Percentiles rank a stretch among this genome's conserved stretches.
These are phyloP conservation scores for Inga oerstediana DNA, from an alignment of 306 rosid genomes.

Conservation along the genomic window DNA sequence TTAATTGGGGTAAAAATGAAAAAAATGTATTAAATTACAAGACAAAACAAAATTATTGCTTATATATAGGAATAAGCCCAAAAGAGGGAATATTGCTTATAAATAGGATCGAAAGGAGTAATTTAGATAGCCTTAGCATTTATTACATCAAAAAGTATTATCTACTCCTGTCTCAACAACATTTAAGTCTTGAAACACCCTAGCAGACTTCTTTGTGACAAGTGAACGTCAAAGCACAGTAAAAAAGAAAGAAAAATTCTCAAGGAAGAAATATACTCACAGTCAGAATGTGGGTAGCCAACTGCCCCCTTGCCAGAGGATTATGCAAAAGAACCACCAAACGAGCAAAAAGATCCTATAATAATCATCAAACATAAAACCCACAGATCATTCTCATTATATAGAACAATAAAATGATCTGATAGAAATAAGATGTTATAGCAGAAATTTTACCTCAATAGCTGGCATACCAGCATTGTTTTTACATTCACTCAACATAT, in stretches of 20 bases:
- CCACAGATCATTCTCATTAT: slow-evolving; percentile 27
- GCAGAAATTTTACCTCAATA: slow-evolving; percentile 62
- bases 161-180: background rate
- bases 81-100: no score
- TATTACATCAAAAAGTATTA: slow-evolving; percentile 16
- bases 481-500: slow-evolving; percentile 78
- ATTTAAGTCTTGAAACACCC: slow-evolving; percentile 3
- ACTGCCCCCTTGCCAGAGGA: slow-evolving; percentile 91
- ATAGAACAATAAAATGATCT: background rate
- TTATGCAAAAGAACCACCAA: slow-evolving; percentile 91
- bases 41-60: no score
- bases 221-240: slow-evolving; percentile 8
- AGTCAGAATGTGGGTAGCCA: slow-evolving; percentile 84
- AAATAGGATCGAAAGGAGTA: background rate
- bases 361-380: slow-evolving; percentile 34
- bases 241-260: background rate
- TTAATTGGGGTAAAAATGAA: no score
- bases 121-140: slow-evolving; percentile 13
- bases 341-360: slow-evolving; percentile 91
- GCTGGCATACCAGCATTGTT: slow-evolving; percentile 74
- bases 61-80: no score
- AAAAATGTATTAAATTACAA: no score
- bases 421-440: background rate
- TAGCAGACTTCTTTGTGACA: background rate
- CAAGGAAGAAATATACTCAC: slow-evolving; percentile 50